Evolutionary conservation across 2,329 filamentous ascomycete genomes (phyloP), one percentile per base, ranked within the genome.

Genomic region (Curvularia lunata): DNA sequence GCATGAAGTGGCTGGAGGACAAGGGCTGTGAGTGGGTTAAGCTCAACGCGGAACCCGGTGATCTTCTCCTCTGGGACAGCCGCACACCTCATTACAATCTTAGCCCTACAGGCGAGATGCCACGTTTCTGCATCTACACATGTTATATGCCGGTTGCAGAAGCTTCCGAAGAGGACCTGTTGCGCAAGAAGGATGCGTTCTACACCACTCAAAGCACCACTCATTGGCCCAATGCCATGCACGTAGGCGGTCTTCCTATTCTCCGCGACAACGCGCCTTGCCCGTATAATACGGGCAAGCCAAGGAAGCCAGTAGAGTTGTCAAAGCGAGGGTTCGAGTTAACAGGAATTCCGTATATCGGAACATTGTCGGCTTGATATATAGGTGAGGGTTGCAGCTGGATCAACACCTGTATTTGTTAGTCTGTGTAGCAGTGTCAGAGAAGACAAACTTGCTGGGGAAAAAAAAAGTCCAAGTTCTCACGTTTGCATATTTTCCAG

Each of bases 261-360:
- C 69, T 74, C 56, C 64, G 73, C 42, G 63, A 72, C 51, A 71
- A 68, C 2, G 60, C 64, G 47, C 64, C 68, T 6, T 69, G 74
- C 51, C 66, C 69, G 8, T 65, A 78, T 58, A 77, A 78, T 32
- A 79, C 46, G 76, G 79, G 58, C 74, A 78, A 0, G 54, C 69
- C 23, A 60, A 82, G 30, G 68, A 68, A 54, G 80, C 18, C 38
- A 1, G 38, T 41, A 41, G 7, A 41, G 8, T 41, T 41, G 19
- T 41, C 38, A 41, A 41, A 82, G 69, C 61, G 79, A 25, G 77
- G 76, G 0, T 81, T 78, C 63, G 80, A 77, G 62, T 63, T 83
- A 48, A 83, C 80, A 3, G 81, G 81, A 2, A 81, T 83, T 58
- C 80, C 81, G 10, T 83, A 82, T 56, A 78, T 41, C 8, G 18